Percentiles rank a stretch among this genome's conserved stretches.
Evolutionary conservation across 805 yeast genomes (phyloP).

Genomic region (Candida andamanensis): DNA sequence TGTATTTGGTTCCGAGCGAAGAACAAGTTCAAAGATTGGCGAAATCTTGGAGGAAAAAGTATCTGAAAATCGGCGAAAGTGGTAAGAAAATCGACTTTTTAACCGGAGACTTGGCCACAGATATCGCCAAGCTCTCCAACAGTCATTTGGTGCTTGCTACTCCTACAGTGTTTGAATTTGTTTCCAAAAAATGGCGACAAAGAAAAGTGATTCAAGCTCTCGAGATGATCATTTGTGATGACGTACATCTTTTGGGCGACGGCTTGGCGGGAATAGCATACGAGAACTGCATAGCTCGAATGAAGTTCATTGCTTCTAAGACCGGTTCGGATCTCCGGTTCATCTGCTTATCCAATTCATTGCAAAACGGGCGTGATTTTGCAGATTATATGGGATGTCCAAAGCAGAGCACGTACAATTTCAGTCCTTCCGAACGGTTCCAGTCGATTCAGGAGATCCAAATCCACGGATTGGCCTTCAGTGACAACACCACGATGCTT

Average conservation of each 20-base stretch:
- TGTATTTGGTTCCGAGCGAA: constrained; percentile 66
- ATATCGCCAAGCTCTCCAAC: constrained; percentile 49
- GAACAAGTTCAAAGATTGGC: constrained; percentile 44
- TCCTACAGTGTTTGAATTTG: constrained; percentile 67
- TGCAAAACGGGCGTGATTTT: constrained; percentile 71
- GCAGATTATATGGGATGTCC: constrained; percentile 83
- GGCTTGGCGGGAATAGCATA: constrained; percentile 56
- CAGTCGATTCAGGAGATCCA: constrained; percentile 53
- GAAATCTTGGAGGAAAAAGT: constrained; percentile 50
- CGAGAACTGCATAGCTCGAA: constrained; percentile 66
- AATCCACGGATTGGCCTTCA: constrained; percentile 41
- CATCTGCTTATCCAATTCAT: constrained; percentile 63
- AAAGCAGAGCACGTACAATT: constrained; percentile 60
- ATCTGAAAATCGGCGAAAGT: constrained; percentile 36
- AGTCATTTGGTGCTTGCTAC: constrained; percentile 73
- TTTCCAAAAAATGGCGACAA: constrained; percentile 81
- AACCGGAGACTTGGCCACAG: constrained; percentile 48
- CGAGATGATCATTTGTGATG: constrained; percentile 68
- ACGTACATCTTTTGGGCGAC: constrained; percentile 60
- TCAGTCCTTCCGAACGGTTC: constrained; percentile 56
- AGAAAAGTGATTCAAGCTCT: constrained; percentile 64
- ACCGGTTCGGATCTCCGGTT: constrained; percentile 52
- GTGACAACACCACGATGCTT: constrained; percentile 34
- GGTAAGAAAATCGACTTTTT: constrained; percentile 56
- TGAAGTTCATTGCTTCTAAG: constrained; percentile 61